Percentiles rank a stretch among this genome's conserved stretches.
These are phyloP conservation scores for Cicer judaicum DNA, from an alignment of 306 rosid species.

Conservation along the genomic window DNA sequence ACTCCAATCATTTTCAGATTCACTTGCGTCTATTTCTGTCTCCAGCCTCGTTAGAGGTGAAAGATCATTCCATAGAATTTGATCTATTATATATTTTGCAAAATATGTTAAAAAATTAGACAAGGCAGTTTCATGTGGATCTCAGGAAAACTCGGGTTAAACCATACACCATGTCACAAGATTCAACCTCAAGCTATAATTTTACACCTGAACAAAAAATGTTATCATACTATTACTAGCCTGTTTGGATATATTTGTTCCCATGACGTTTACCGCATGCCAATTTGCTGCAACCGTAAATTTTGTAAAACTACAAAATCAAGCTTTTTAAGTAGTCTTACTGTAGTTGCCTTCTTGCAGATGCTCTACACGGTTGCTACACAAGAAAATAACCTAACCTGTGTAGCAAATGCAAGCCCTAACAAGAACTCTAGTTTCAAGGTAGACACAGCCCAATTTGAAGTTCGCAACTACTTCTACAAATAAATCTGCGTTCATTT, in stretches of 20 bases:
- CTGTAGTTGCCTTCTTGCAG: not conserved
- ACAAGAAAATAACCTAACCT: not conserved
- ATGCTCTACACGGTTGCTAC: not conserved
- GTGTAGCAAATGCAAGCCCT: not conserved
- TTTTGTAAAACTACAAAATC: slow-evolving; percentile 8
- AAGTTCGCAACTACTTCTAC: slow-evolving; percentile 15
- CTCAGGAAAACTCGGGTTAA: not conserved
- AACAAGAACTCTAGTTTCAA: not conserved
- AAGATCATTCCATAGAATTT: no score
- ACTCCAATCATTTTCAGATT: no score
- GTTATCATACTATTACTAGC: not conserved
- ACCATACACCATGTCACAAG: not conserved
- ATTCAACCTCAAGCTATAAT: not conserved
- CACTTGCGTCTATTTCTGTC: no score
- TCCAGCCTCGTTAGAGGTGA: no score
- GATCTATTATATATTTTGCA: no score
- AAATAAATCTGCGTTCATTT: slow-evolving; percentile 1
- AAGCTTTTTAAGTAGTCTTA: not conserved
- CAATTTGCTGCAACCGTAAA: not conserved
- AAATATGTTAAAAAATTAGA: no score
- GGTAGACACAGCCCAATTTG: slow-evolving; percentile 4
- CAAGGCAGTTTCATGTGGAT: no score
- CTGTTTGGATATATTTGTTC: not conserved
- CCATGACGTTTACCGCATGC: not conserved
- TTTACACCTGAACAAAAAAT: not conserved